Percentiles rank a stretch among this genome's conserved stretches.
These are phyloP conservation scores for Pythium insidiosum DNA, from an alignment of 352 stramenopile species.

Conservation along the genomic window DNA sequence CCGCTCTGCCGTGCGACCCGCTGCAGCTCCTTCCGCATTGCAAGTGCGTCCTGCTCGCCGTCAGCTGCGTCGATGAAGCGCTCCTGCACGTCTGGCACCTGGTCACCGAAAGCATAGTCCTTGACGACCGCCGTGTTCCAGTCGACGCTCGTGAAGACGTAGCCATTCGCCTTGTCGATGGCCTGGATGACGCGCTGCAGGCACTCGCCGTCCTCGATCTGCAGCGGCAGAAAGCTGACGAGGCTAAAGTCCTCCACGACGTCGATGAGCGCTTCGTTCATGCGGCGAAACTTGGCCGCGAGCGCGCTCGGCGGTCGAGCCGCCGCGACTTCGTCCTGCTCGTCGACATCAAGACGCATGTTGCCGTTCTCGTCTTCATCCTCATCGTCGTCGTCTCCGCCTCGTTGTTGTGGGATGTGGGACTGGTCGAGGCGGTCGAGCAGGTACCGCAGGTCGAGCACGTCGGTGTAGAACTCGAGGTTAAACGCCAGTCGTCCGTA, in stretches of 20 bases:
- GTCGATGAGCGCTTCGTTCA: slow-evolving; percentile 81
- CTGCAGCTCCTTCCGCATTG: slow-evolving; percentile 25
- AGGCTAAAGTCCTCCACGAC: slow-evolving; percentile 86
- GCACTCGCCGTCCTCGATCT: slow-evolving; percentile 69
- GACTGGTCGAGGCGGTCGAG: slow-evolving; percentile 75
- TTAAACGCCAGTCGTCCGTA: slow-evolving; percentile 87
- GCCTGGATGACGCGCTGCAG: slow-evolving; percentile 57
- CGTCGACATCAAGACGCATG: too few relatives aligned
- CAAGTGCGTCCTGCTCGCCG: slow-evolving; percentile 17
- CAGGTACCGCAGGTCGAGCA: slow-evolving; percentile 77
- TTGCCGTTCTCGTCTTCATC: too few relatives aligned
- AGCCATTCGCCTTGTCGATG: slow-evolving; percentile 82
- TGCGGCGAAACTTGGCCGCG: slow-evolving; percentile 52
- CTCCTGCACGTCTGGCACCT: slow-evolving; percentile 54
- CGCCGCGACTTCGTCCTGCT: slow-evolving; percentile 9
- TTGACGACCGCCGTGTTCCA: slow-evolving; percentile 74
- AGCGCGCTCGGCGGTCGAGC: slow-evolving; percentile 29
- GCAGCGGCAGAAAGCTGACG: slow-evolving; percentile 71
- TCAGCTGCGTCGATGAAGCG: slow-evolving; percentile 45
- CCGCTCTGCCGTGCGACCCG: slow-evolving; percentile 20
- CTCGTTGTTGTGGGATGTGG: slow-evolving; percentile 10
- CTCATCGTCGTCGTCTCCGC: slow-evolving; percentile 11
- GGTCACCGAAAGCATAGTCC: slow-evolving; percentile 61
- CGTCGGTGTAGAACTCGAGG: slow-evolving; percentile 85
- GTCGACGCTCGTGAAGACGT: slow-evolving; percentile 71